A percentile compares a stretch with the other conserved stretches of the same genome.
These are phyloP conservation scores for Pseudogymnoascus destructans DNA, from an alignment of 2,329 filamentous ascomycete species.

Conservation along the genomic window DNA sequence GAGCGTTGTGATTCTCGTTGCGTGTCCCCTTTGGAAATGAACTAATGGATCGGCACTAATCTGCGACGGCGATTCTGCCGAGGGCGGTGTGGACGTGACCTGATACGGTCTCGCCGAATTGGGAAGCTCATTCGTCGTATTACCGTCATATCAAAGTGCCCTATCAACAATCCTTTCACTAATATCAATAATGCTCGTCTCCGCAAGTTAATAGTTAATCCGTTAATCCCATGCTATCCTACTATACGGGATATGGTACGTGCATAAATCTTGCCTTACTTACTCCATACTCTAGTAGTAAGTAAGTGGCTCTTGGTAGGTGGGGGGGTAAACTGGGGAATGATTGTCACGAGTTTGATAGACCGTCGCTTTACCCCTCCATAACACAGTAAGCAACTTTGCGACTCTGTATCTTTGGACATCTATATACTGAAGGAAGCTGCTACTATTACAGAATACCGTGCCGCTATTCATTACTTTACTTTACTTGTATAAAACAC, in stretches of 20 bases:
- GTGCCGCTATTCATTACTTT: neutral
- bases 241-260: neutral
- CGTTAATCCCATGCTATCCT: neutral
- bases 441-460: neutral
- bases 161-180: no score
- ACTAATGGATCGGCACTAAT: neutral
- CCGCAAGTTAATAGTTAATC: neutral
- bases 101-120: neutral
- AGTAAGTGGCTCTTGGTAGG: neutral
- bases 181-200: neutral
- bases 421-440: neutral
- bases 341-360: conserved; percentile 1
- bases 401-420: neutral
- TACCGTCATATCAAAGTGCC: neutral
- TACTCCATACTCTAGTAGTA: no score
- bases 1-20: conserved; percentile 1
- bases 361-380: neutral
- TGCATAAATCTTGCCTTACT: neutral
- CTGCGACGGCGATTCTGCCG: neutral
- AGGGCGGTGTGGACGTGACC: neutral
- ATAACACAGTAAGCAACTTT: neutral
- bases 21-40: conserved; percentile 5
- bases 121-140: neutral
- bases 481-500: neutral
- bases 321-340: conserved; percentile 2